Conservation (phyloP, 1,284 basidiomycete genomes). For the Lignosus rhinocerotis region DNA sequence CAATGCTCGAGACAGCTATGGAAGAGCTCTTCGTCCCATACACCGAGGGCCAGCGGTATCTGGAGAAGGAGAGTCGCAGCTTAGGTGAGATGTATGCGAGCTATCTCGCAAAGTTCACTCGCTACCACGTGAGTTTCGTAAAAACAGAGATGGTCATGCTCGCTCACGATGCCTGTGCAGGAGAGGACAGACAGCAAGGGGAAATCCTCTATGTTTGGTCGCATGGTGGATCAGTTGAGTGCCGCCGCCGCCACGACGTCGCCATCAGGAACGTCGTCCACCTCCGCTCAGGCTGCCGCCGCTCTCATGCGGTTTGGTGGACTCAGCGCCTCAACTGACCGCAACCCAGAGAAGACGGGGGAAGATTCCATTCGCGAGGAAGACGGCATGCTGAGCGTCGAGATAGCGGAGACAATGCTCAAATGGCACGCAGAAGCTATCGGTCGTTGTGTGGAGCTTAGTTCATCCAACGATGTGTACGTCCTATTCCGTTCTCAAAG, state of each 20-base stretch:
- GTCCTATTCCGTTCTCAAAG: conserved; percentile 31
- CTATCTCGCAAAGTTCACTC: conserved; percentile 77
- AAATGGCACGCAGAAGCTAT: conserved; percentile 97
- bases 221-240: conserved; percentile 90
- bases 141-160: background rate
- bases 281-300: conserved; percentile 79
- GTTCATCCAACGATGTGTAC: conserved; percentile 78
- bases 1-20: conserved; percentile 92
- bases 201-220: conserved; percentile 87
- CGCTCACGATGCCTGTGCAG: conserved; percentile 35
- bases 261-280: conserved; percentile 57
- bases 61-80: conserved; percentile 91
- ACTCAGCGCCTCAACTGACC: conserved; percentile 56
- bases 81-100: conserved; percentile 82
- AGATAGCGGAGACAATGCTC: conserved; percentile 85
- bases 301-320: conserved; percentile 83
- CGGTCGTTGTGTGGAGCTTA: conserved; percentile 89
- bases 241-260: conserved; percentile 70
- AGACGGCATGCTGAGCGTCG: conserved; percentile 78
- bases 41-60: conserved; percentile 87
- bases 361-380: conserved; percentile 78
- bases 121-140: conserved; percentile 77
- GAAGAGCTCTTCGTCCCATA: conserved; percentile 97
- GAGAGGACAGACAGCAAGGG: conserved; percentile 72
- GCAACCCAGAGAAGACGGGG: conserved; percentile 49